Conservation (phyloP, 2,329 filamentous ascomycete genomes). For the Trichoderma hamatum region DNA sequence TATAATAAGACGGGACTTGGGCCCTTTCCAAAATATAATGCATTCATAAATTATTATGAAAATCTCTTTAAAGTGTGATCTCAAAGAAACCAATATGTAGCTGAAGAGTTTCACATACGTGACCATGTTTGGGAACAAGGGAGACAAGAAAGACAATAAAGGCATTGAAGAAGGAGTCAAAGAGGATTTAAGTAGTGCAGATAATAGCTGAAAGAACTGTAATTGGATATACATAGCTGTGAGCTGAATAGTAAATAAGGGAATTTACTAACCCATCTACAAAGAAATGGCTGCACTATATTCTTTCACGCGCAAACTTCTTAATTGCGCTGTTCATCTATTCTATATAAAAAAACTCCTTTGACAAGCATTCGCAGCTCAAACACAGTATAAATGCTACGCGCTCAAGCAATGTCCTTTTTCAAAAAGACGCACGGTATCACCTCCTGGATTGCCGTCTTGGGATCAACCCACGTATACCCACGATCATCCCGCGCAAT, state of each 20-base stretch:
- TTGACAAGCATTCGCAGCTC: neutral
- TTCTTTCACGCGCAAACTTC: neutral
- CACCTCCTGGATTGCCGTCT: slow-evolving; percentile 20
- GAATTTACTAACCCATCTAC: neutral
- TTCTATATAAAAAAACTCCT: neutral
- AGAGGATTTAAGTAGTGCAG: neutral
- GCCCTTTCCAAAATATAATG: neutral
- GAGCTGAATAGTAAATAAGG: neutral
- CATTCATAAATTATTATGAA: neutral
- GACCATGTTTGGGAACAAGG: neutral
- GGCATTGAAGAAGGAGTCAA: neutral
- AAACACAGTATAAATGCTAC: neutral
- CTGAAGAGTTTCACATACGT: neutral
- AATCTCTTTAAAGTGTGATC: neutral
- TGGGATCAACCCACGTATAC: slow-evolving; percentile 30
- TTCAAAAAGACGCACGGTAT: slow-evolving; percentile 34
- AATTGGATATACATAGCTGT: neutral
- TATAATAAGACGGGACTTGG: neutral
- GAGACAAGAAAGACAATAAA: neutral
- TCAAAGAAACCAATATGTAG: neutral
- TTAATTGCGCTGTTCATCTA: neutral
- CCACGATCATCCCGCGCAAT: slow-evolving; percentile 27
- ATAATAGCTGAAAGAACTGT: neutral
- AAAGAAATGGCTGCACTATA: neutral
- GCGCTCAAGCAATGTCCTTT: slow-evolving; percentile 30